Base-by-base conservation (phyloP, 345 rosid species). In the Ricinus communis region DNA sequence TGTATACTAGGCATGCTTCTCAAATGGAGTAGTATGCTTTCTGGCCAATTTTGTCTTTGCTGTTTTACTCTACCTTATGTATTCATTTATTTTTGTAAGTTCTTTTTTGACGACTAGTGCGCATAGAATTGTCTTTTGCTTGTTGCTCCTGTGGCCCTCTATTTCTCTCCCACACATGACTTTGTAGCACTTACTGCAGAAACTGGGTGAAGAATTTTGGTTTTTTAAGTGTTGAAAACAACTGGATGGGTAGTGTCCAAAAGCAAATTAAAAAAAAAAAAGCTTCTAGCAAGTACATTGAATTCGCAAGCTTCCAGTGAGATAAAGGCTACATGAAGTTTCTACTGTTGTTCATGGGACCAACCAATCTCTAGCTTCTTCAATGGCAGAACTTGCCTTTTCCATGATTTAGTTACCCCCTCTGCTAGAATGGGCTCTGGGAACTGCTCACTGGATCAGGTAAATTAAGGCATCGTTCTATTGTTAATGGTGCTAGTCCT, bases 241-340 rank as follows among this genome's bases (percentile, higher is more conserved):
- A 53, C 50, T 38, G 40, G 51, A 40, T 0, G 27, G 76, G 53
- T 25, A 71, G 64, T 49, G 8, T 57, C 59, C 25, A 63, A 55
- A 65, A 69, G 71, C 73, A 65, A 62, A 75, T 30, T 50, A 54
- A 65, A 36, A 40, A 62, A 33, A 2, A 43, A 9, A 8, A 4
- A 43, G 52, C 28, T 21, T 45, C 49, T 40, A 13, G 15, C 36
- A 28, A 54, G 53, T 57, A 53, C 65, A 54, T 45, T 16, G 11
- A 9, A 43, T 43, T 8, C 47, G 8, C 50, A 16, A 27, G 40
- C 62, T 22, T 63, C 24, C 31, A 45, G 38, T 45, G 62, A 51
- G 22, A 45, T 27, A 16, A n/a, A 59, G 38, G 41, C 21, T 49
- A 14, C 28, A 31, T 36, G 31, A 27, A 61, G 74, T 53, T 51